Conservation (phyloP, 352 stramenopile genomes). For the Phytophthora europaea region DNA sequence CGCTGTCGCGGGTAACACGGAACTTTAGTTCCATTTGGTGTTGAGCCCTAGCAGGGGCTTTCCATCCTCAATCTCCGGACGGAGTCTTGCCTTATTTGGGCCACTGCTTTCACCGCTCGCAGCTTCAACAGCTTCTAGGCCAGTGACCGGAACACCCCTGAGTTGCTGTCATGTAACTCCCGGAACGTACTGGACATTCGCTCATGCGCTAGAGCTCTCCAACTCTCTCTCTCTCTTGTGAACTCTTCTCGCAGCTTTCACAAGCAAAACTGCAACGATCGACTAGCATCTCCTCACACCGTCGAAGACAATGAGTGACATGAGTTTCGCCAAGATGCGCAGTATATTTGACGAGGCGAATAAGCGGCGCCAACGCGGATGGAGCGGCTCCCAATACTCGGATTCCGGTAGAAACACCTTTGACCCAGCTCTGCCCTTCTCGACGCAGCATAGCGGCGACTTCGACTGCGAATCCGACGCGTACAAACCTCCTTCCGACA, state of each 20-base stretch:
- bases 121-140: background rate
- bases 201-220: background rate
- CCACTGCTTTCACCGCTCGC: background rate
- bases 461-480: slow-evolving; percentile 1
- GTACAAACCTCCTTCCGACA: slow-evolving; percentile 20
- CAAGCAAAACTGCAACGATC: slow-evolving; percentile 1
- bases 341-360: slow-evolving; percentile 1
- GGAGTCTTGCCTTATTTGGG: background rate
- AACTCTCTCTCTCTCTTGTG: no score
- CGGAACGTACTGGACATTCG: background rate
- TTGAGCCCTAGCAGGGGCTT: background rate
- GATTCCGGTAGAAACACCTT: slow-evolving; percentile 8
- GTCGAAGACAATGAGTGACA: background rate
- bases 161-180: background rate
- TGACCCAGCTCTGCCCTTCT: slow-evolving; percentile 1
- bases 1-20: background rate
- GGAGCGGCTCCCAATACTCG: slow-evolving; percentile 15
- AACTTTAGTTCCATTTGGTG: background rate
- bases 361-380: slow-evolving; percentile 6
- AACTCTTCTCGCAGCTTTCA: background rate
- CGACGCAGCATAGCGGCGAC: slow-evolving; percentile 7
- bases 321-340: background rate
- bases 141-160: background rate
- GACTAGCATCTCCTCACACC: background rate
- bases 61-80: background rate